Evolutionary conservation across 768 basidiomycete genomes (phyloP), one percentile per base, ranked within the genome.

Genomic region (Sistotremastrum niveocremeum): DNA sequence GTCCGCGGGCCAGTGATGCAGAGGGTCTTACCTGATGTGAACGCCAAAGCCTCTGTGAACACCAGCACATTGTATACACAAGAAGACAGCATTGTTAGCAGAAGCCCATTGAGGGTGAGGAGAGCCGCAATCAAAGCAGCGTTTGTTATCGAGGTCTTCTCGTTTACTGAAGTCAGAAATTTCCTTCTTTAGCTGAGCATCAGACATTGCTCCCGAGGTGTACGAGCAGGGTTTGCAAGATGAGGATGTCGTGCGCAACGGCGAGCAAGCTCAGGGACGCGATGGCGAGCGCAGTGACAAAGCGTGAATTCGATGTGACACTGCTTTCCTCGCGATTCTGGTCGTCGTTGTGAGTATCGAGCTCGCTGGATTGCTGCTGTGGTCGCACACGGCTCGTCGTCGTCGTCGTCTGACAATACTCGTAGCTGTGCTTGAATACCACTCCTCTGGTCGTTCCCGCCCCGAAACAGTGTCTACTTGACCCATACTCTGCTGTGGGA

Each of bases 101-200:
- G 79, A 81, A n/a, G 88, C 87, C 91, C 91, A 97, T 59, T 94
- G 91, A 0, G 91, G 91, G 57, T 88, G 86, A n/a, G 85, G 90
- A 50, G 84, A 89, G 7, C 66, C 62, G 56, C 90, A 95, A 59
- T 94, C 90, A 9, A 74, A 71, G 60, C 90, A 95, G 38, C 67
- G 52, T 64, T 78, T 82, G 67, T 95, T 93, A 33, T 69, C 68
- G 50, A 84, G 68, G 48, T 77, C 81, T 39, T 81, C 78, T 41
- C 76, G 74, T 51, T 75, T 80, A 58, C 77, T 72, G 57, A 94
- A 79, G 33, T 82, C 81, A 53, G 76, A 75, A 9, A 94, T 77
- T 33, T 73, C 70, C 52, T 79, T 80, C 59, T 77, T 84, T 30
- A 79, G 78, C 37, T 73, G 69, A 6, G 62, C 62, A 60, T 87